A percentile compares a stretch with the other conserved stretches of the same genome.
phyloP scores from a whole-genome alignment of 768 basidiomycete genomes.

The Nidularia pulvinata region DNA sequence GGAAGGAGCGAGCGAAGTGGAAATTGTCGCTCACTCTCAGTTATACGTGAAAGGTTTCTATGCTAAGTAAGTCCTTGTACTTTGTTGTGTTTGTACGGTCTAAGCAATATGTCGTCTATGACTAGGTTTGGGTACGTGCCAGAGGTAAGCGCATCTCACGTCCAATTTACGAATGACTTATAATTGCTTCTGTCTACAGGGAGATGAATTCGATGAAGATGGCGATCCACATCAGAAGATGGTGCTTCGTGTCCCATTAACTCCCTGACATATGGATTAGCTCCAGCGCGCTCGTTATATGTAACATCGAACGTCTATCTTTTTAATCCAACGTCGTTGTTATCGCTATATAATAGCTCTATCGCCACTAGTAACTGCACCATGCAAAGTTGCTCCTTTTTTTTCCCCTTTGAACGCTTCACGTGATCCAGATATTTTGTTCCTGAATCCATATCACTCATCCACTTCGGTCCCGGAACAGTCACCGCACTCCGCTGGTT shows the following conservation, averaged over 20 bases:
- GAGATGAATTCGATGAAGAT: conserved; percentile 77
- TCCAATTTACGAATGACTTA: no score
- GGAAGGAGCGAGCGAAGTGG: conserved; percentile 17
- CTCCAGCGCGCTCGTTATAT: no score
- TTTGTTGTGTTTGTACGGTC: neutral
- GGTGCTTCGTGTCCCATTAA: conserved; percentile 52
- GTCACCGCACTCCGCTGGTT: no score
- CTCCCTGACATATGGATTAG: conserved; percentile 2
- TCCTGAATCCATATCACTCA: no score
- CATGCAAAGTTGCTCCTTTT: no score
- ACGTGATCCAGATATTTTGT: no score
- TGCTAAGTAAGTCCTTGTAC: conserved; percentile 53
- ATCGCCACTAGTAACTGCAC: no score
- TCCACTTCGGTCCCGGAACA: no score
- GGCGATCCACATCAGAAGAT: conserved; percentile 88
- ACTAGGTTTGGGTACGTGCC: conserved; percentile 67
- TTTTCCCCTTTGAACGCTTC: no score
- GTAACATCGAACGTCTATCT: no score
- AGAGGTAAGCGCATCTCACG: conserved; percentile 44
- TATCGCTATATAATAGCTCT: no score
- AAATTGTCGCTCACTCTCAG: conserved; percentile 70
- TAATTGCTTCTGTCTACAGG: conserved; percentile 34
- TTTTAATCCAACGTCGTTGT: no score
- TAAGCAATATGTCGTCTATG: conserved; percentile 5
- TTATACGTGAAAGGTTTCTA: conserved; percentile 74